Conservation (phyloP, 805 yeast genomes). For the Myxozyma melibiosi region DNA sequence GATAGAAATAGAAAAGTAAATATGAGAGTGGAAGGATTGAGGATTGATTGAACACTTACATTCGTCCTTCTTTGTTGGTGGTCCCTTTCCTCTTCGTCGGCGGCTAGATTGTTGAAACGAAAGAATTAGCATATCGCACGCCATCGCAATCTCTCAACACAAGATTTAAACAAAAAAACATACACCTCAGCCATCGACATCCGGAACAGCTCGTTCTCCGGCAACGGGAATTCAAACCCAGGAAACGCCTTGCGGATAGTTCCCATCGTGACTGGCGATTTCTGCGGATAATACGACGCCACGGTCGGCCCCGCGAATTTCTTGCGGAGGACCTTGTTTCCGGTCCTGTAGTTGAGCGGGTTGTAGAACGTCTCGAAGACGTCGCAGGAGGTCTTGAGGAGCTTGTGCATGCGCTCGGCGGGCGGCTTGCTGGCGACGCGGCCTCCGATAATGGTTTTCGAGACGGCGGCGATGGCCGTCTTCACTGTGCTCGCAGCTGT, state of each 20-base stretch:
- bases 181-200: conserved; percentile 55
- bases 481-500: background rate
- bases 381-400: conserved; percentile 61
- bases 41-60: too few species aligned
- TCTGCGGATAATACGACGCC: conserved; percentile 72
- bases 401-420: conserved; percentile 54
- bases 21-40: background rate
- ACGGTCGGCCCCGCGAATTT: conserved; percentile 75
- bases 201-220: conserved; percentile 66
- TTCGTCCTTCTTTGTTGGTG: conserved; percentile 35
- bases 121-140: background rate
- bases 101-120: conserved; percentile 16
- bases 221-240: conserved; percentile 57
- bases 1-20: background rate
- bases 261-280: conserved; percentile 55
- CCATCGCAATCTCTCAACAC: background rate
- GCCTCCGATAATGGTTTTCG: too few species aligned
- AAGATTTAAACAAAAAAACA: conserved; percentile 1
- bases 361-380: conserved; percentile 73
- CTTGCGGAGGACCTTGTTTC: conserved; percentile 66
- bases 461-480: too few species aligned
- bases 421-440: conserved; percentile 42
- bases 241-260: conserved; percentile 60
- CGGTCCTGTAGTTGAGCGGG: conserved; percentile 67
- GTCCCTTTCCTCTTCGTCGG: conserved; percentile 36